Conservation (phyloP, 257 asterid genomes). For the Lantana camara region DNA sequence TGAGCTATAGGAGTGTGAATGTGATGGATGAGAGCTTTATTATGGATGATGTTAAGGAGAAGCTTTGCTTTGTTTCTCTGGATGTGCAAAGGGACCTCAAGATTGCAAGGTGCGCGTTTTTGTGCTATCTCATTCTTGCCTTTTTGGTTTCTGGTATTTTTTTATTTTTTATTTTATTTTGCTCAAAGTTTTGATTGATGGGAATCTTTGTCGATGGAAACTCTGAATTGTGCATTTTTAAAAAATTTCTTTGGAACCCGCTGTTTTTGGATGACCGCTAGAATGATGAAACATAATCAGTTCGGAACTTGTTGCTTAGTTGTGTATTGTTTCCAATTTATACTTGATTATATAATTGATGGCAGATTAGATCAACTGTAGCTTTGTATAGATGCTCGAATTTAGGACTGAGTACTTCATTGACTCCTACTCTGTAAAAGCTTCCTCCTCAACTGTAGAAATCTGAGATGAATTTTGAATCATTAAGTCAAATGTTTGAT, state of each 20-base stretch:
- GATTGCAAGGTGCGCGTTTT: constrained; percentile 63
- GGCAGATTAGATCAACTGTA: not conserved
- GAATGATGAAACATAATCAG: not conserved
- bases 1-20: constrained; percentile 91
- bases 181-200: not conserved
- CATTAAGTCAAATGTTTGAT: not conserved
- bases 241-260: not conserved
- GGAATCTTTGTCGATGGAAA: not conserved
- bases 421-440: not conserved
- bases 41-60: constrained; percentile 96
- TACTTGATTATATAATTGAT: not conserved
- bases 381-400: not conserved
- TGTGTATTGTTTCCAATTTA: not conserved
- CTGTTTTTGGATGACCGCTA: not conserved
- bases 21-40: constrained; percentile 94
- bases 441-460: not conserved
- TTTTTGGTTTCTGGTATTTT: not conserved
- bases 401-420: constrained; percentile 2
- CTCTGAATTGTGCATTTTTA: not conserved
- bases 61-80: constrained; percentile 89
- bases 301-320: not conserved
- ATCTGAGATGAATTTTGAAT: not conserved
- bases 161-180: not conserved
- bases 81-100: constrained; percentile 80
- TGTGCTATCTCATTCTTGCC: not conserved